Base-by-base conservation (phyloP, 1,139 yeast species). In the Taphrina communis region DNA sequence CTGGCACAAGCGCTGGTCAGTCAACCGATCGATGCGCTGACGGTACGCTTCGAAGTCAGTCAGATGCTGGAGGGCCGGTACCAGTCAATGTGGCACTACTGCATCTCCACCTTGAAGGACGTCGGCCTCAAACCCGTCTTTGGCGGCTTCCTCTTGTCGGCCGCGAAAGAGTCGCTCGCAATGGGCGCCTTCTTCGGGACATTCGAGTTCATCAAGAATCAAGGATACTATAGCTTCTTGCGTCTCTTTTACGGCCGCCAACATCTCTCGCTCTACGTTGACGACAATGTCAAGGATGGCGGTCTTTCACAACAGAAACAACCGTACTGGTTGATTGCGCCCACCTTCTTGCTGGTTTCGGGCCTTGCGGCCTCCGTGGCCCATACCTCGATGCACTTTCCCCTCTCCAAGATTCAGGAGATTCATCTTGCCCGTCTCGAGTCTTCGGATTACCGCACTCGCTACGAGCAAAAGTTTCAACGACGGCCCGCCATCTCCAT, bases 21-120 rank as follows among this genome's bases (percentile, higher is more conserved):
- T 0, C 96, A 97, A 1, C 98, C 98, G 0, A 84, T 93, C 2
- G 97, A 93, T 78, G 97, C 97, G 8, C 87, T 93, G 7, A 90
- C 89, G 74, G 86, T 96, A 0, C 82, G 97, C 73, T 89, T 92
- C 75, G 83, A 87, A 1, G 88, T 91, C 0, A 84, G 88, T 6
- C 97, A 90, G 73, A 80, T 91, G 72, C 78, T 91, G 36, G 83
- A 83, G 69, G 90, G 92, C 5, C 21, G 56, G 41, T 90, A 89
- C 76, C 85, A 84, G 67, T 88, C 89, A 70, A 77, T 92, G 70
- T 90, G 97, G 96, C 78, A 80, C 48, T 93, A 90, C 77, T 93
- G 95, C 0, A 77, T 83, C 59, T 82, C 82, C 68, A 90, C 91
- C 75, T 79, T 92, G 69, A 81, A 81, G 72, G 90, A 89, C 72